Evolutionary conservation across 768 basidiomycete species (phyloP).

Genomic region (Rhodotorula diobovata): DNA sequence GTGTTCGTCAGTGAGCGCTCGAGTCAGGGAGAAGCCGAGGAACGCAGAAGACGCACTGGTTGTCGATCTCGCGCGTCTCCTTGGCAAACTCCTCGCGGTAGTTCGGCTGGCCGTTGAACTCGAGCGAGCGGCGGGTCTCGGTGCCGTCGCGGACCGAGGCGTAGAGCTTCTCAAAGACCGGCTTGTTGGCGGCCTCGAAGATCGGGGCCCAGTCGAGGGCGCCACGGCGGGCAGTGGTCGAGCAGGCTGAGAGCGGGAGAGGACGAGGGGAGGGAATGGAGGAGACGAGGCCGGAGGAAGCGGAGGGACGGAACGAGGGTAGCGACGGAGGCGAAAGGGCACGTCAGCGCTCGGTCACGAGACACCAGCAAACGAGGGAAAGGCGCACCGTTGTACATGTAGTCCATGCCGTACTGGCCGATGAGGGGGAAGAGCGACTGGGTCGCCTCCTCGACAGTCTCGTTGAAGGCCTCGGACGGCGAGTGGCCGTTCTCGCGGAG

Average conservation of each 20-base stretch:
- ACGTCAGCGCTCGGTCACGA: background rate
- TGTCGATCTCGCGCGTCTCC: slow-evolving; percentile 89
- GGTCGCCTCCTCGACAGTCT: slow-evolving; percentile 99
- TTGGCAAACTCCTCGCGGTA: slow-evolving; percentile 88
- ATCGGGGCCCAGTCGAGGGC: slow-evolving; percentile 96
- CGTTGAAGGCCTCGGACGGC: slow-evolving; percentile 98
- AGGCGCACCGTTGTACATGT: slow-evolving; percentile 14
- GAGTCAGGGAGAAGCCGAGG: background rate
- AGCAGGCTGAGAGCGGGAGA: slow-evolving; percentile 64
- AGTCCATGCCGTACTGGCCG: slow-evolving; percentile 61
- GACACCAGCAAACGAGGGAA: background rate
- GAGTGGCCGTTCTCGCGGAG: slow-evolving; percentile 93
- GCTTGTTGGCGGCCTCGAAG: slow-evolving; percentile 68
- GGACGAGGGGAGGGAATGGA: background rate
- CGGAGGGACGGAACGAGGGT: background rate
- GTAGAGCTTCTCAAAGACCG: slow-evolving; percentile 92
- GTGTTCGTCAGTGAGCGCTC: background rate
- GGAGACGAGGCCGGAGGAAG: background rate
- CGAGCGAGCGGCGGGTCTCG: slow-evolving; percentile 93
- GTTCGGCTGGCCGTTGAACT: slow-evolving; percentile 86
- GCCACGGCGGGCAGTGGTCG: slow-evolving; percentile 96
- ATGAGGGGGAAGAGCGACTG: slow-evolving; percentile 97
- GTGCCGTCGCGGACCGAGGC: slow-evolving; percentile 89
- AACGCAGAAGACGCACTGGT: slow-evolving; percentile 54
- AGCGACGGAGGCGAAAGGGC: background rate